These are phyloP conservation scores for Sarcodon sp. DNA, from an alignment of 768 basidiomycete genomes.

Conservation along the genomic window DNA sequence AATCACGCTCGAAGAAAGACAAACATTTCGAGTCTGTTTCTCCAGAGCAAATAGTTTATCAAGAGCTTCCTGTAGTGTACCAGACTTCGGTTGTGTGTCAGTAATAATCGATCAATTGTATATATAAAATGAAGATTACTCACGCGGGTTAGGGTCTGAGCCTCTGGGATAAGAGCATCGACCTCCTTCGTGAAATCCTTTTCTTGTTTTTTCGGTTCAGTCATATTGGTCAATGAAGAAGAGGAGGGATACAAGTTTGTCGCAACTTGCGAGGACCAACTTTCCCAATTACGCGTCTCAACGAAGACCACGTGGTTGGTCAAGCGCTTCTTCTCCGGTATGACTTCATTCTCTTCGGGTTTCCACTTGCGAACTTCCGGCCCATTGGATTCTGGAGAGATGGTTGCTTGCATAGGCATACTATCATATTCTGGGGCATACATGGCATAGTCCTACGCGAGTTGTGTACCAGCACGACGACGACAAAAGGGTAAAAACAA, in stretches of 20 bases:
- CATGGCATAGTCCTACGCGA: too few relatives aligned
- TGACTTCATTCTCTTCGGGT: too few relatives aligned
- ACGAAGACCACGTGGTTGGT: too few relatives aligned
- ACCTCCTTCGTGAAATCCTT: conserved; percentile 84
- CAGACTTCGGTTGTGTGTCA: conserved; percentile 35
- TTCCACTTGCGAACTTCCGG: too few relatives aligned
- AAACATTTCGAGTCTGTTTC: conserved; percentile 93
- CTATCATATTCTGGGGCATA: too few relatives aligned
- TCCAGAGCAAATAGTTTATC: conserved; percentile 85
- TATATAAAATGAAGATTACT: conserved; percentile 7
- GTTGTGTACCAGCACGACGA: too few relatives aligned
- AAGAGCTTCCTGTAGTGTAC: conserved; percentile 72
- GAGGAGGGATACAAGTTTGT: conserved; percentile 6
- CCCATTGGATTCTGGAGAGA: too few relatives aligned
- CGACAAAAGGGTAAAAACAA: not conserved
- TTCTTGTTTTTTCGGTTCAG: conserved; percentile 76
- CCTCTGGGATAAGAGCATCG: conserved; percentile 58
- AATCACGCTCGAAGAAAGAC: not conserved
- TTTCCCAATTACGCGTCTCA: too few relatives aligned
- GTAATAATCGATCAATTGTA: not conserved
- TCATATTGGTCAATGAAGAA: conserved; percentile 41
- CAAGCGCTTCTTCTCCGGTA: too few relatives aligned
- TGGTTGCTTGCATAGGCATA: too few relatives aligned
- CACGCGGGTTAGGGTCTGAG: conserved; percentile 60
- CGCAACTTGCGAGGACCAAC: too few relatives aligned